Percentiles rank a stretch among this genome's conserved stretches.
phyloP scores from a whole-genome alignment of 805 yeast genomes.

The Hyphopichia homilentoma region DNA sequence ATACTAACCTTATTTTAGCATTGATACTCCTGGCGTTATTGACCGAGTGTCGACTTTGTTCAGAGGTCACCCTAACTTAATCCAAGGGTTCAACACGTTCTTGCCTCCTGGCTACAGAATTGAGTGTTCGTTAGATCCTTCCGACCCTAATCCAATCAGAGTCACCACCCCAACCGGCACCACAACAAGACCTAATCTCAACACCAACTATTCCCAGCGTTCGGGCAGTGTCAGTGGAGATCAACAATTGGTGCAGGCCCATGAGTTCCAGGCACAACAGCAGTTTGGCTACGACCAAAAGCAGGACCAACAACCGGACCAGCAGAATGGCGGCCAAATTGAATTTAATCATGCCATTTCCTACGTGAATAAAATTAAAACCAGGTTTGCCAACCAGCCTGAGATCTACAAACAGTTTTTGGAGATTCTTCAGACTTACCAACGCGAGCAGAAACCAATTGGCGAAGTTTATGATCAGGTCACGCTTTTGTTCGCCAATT shows the following conservation, averaged over 20 bases:
- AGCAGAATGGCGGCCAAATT: constrained; percentile 60
- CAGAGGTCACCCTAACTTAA: constrained; percentile 87
- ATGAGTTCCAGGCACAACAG: constrained; percentile 10
- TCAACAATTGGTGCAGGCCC: constrained; percentile 15
- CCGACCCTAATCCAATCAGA: constrained; percentile 86
- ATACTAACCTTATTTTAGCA: constrained; percentile 34
- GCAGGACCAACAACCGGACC: constrained; percentile 20
- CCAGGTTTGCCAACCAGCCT: constrained; percentile 89
- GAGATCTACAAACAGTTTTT: constrained; percentile 92
- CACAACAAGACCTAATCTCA: constrained; percentile 61
- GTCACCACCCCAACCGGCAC: constrained; percentile 96
- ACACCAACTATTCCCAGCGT: constrained; percentile 18
- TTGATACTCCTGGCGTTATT: constrained; percentile 98
- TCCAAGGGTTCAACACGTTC: constrained; percentile 97
- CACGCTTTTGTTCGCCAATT: constrained; percentile 79
- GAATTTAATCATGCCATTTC: constrained; percentile 97
- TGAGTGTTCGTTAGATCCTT: constrained; percentile 84
- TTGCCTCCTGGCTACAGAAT: constrained; percentile 95
- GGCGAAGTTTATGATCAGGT: constrained; percentile 95
- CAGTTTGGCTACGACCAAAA: constrained; percentile 7
- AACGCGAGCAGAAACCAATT: constrained; percentile 92
- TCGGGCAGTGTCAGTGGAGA: constrained; percentile 25
- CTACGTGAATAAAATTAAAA: constrained; percentile 94
- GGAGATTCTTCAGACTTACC: constrained; percentile 94
- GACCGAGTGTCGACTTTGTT: constrained; percentile 89